phyloP scores from a whole-genome alignment of 441 rosid genomes.

The Erodium texanum region DNA sequence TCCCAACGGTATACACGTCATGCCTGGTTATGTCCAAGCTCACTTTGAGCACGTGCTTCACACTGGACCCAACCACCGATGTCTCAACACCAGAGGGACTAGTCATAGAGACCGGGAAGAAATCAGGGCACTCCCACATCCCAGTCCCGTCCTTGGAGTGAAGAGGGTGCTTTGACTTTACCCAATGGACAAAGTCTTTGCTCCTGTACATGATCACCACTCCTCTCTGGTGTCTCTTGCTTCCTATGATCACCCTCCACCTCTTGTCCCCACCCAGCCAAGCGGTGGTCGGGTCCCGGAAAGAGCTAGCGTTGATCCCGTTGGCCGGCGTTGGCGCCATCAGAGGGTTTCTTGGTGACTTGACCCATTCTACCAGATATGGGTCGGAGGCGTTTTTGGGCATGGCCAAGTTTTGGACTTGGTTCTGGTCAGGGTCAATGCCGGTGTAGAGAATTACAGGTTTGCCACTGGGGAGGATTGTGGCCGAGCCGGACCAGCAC shows the following conservation, averaged over 20 bases:
- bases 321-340: slow-evolving; percentile 47
- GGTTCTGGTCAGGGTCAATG: slow-evolving; percentile 30
- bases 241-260: slow-evolving; percentile 59
- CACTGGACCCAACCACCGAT: too few relatives aligned
- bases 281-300: slow-evolving; percentile 79
- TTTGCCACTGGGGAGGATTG: slow-evolving; percentile 38
- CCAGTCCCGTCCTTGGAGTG: slow-evolving; percentile 50
- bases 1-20: slow-evolving; percentile 41
- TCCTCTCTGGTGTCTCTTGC: slow-evolving; percentile 40
- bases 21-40: slow-evolving; percentile 30
- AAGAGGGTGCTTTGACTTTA: slow-evolving; percentile 32
- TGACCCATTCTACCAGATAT: slow-evolving; percentile 49
- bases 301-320: slow-evolving; percentile 44
- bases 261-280: slow-evolving; percentile 55
- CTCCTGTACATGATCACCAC: slow-evolving; percentile 46
- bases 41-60: slow-evolving; percentile 41
- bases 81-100: neutral
- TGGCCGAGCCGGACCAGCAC: slow-evolving; percentile 73
- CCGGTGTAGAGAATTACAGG: slow-evolving; percentile 76
- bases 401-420: slow-evolving; percentile 58
- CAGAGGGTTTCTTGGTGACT: slow-evolving; percentile 45
- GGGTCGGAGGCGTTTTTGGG: slow-evolving; percentile 57
- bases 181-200: slow-evolving; percentile 56
- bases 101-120: slow-evolving; percentile 38
- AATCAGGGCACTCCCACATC: slow-evolving; percentile 74